A percentile compares a stretch with the other conserved stretches of the same genome.
Conservation (phyloP, 352 stramenopile genomes). For the Vaucheria bursata region DNA sequence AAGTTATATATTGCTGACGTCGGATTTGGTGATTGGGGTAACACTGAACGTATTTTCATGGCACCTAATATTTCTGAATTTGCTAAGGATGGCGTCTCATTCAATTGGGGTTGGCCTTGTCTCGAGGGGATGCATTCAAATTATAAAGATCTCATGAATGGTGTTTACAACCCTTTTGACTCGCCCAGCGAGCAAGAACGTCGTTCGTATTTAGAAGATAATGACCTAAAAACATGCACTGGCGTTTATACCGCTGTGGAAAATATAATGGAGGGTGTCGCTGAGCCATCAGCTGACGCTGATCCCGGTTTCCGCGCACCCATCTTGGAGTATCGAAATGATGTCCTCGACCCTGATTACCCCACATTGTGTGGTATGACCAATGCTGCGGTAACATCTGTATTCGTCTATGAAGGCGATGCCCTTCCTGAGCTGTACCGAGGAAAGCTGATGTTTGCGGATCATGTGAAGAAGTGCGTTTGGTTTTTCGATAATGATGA, state of each 20-base stretch:
- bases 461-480: slow-evolving; percentile 3
- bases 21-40: slow-evolving; percentile 3
- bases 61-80: neutral
- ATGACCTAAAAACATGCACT: neutral
- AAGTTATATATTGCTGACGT: neutral
- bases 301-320: neutral
- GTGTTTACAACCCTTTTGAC: neutral
- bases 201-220: neutral
- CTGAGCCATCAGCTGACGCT: neutral
- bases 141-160: neutral
- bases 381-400: neutral
- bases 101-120: slow-evolving; percentile 6
- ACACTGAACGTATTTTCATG: neutral
- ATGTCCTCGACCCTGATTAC: neutral
- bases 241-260: neutral
- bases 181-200: neutral
- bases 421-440: neutral
- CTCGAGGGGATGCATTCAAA: neutral
- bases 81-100: neutral
- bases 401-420: neutral
- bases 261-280: neutral
- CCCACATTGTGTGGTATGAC: neutral
- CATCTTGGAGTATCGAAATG: slow-evolving; percentile 4
- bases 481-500: slow-evolving; percentile 3
- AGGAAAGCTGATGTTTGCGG: slow-evolving; percentile 8